Evolutionary conservation across 495 filamentous ascomycete species (phyloP).

Genomic region (Baudoinia panamericana): DNA sequence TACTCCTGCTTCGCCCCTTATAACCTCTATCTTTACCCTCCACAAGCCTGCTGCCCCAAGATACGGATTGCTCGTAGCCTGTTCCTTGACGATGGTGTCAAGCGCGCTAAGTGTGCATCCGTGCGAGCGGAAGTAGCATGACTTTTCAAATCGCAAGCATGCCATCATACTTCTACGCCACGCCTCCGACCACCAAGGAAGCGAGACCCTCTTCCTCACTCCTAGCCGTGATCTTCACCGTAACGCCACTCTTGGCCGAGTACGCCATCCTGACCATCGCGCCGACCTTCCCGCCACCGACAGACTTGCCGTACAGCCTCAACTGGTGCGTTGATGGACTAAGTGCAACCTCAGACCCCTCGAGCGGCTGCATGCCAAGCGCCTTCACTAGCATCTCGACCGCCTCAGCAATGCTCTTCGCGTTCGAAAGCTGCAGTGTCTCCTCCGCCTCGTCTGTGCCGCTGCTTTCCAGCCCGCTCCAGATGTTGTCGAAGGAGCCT

Average conservation of each 20-base stretch:
- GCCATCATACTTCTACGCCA: too few relatives aligned
- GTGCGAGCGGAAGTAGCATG: neutral
- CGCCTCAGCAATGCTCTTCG: constrained; percentile 89
- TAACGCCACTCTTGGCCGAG: constrained; percentile 81
- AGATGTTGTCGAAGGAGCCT: constrained; percentile 90
- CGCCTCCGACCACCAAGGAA: constrained; percentile 65
- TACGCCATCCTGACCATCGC: constrained; percentile 86
- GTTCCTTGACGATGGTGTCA: too few relatives aligned
- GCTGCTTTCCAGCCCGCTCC: constrained; percentile 65
- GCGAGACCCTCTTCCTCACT: constrained; percentile 89
- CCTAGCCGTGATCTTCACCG: constrained; percentile 81
- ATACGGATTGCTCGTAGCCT: too few relatives aligned
- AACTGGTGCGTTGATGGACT: constrained; percentile 84
- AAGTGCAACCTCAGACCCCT: constrained; percentile 80
- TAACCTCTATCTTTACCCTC: too few relatives aligned
- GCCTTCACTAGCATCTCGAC: constrained; percentile 78
- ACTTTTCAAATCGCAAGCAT: constrained; percentile 28
- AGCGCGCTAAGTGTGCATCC: neutral
- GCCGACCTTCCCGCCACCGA: constrained; percentile 61
- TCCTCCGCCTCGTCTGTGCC: constrained; percentile 75
- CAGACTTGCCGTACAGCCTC: constrained; percentile 91
- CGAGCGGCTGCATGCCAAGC: constrained; percentile 83
- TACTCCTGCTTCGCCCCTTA: too few relatives aligned
- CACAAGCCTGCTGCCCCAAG: too few relatives aligned
- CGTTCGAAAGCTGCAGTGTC: constrained; percentile 75